Conservation (phyloP, 352 stramenopile species). For the Pelagophyceae sp. region DNA sequence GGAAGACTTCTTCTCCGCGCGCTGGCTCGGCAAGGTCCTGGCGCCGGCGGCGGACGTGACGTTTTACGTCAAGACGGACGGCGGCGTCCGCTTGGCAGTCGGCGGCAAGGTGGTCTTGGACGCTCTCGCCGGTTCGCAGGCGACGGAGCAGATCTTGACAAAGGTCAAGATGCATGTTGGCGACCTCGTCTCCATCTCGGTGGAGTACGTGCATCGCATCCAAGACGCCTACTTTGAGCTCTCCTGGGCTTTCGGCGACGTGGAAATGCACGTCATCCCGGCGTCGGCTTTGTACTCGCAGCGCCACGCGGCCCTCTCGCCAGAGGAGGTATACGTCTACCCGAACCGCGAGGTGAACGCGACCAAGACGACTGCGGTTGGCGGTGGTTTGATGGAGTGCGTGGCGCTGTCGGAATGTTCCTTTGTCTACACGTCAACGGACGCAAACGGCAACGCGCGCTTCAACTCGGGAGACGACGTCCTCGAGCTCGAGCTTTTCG, state of each 20-base stretch:
- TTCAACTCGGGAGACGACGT: slow-evolving; percentile 65
- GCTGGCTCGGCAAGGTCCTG: slow-evolving; percentile 51
- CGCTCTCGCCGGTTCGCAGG: slow-evolving; percentile 27
- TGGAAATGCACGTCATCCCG: slow-evolving; percentile 37
- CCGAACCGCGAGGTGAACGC: slow-evolving; percentile 55
- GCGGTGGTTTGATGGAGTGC: slow-evolving; percentile 40
- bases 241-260: slow-evolving; percentile 47
- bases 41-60: slow-evolving; percentile 49
- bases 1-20: slow-evolving; percentile 57
- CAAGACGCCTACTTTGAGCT: slow-evolving; percentile 69
- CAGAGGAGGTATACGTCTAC: slow-evolving; percentile 54
- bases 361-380: slow-evolving; percentile 23
- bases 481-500: slow-evolving; percentile 70
- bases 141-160: slow-evolving; percentile 21
- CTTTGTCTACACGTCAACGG: slow-evolving; percentile 65
- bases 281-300: slow-evolving; percentile 44
- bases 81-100: slow-evolving; percentile 60
- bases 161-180: too few relatives aligned
- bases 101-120: slow-evolving; percentile 58
- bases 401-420: slow-evolving; percentile 43
- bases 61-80: slow-evolving; percentile 67
- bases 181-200: slow-evolving; percentile 60
- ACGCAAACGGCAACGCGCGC: slow-evolving; percentile 60
- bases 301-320: slow-evolving; percentile 42
- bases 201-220: slow-evolving; percentile 68